Conservation (phyloP, 306 rosid species). For the Casuarina glauca region DNA sequence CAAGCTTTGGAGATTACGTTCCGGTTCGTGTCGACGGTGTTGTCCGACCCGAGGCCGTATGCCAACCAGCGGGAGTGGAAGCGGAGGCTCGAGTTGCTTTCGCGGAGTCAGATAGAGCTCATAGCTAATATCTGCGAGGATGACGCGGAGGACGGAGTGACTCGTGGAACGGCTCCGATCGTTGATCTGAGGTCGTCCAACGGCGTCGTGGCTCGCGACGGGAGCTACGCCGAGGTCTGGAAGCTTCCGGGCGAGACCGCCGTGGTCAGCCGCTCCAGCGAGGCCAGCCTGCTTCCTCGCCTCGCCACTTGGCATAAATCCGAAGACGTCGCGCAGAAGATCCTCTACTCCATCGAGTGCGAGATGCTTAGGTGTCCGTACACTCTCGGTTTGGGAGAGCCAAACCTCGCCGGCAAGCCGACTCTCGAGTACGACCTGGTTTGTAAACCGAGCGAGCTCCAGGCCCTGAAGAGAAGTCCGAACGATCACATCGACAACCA, state of each 20-base stretch:
- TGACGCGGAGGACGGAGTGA: slow-evolving; percentile 46
- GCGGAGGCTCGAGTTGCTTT: slow-evolving; percentile 59
- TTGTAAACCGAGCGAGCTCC: slow-evolving; percentile 65
- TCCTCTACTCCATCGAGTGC: slow-evolving; percentile 57
- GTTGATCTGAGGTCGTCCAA: slow-evolving; percentile 31
- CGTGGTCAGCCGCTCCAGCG: slow-evolving; percentile 63
- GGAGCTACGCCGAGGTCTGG: slow-evolving; percentile 61
- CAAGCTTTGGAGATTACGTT: slow-evolving; percentile 81
- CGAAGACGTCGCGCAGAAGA: slow-evolving; percentile 48
- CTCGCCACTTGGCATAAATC: slow-evolving; percentile 81
- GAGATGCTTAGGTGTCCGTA: slow-evolving; percentile 71
- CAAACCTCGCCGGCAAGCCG: slow-evolving; percentile 65
- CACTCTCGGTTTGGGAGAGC: slow-evolving; percentile 79
- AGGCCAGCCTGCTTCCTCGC: slow-evolving; percentile 65
- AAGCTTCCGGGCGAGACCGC: slow-evolving; percentile 36
- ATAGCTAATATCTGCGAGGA: slow-evolving; percentile 67
- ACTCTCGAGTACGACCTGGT: slow-evolving; percentile 73
- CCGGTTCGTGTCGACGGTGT: slow-evolving; percentile 58
- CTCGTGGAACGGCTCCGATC: slow-evolving; percentile 63
- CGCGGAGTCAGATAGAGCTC: slow-evolving; percentile 52
- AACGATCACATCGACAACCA: slow-evolving; percentile 45
- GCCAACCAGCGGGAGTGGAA: slow-evolving; percentile 71
- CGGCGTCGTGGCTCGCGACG: slow-evolving; percentile 46
- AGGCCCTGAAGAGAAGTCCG: slow-evolving; percentile 47
- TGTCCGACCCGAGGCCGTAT: slow-evolving; percentile 75